These are phyloP conservation scores for Anastatica hierochuntica DNA, from an alignment of 345 rosid genomes.

Conservation along the genomic window DNA sequence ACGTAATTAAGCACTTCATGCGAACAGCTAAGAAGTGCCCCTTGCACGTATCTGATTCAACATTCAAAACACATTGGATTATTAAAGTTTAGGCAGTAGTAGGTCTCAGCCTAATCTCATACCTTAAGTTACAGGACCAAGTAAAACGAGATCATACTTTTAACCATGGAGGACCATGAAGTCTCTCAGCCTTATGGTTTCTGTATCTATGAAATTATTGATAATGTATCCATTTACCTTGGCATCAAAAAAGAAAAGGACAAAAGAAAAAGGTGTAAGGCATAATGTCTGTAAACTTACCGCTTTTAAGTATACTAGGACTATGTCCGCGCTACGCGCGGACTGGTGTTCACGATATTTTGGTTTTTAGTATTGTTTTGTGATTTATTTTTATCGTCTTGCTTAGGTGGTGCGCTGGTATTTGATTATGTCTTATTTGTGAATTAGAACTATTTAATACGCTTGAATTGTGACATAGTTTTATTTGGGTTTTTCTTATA, in stretches of 20 bases:
- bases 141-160: conserved; percentile 41
- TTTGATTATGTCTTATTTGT: no score
- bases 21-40: conserved; percentile 69
- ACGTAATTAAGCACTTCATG: conserved; percentile 87
- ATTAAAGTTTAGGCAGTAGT: background rate
- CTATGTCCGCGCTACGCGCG: no score
- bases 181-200: conserved; percentile 79
- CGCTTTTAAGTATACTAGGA: no score
- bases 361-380: no score
- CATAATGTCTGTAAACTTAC: no score
- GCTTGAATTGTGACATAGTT: no score
- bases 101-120: background rate
- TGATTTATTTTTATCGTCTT: no score
- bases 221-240: conserved; percentile 91
- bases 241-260: conserved; percentile 32
- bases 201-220: conserved; percentile 95
- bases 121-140: background rate
- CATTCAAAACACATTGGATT: conserved; percentile 8
- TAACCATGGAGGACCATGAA: conserved; percentile 93
- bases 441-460: no score
- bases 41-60: conserved; percentile 62
- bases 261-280: no score
- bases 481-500: no score
- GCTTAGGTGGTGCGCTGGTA: no score
- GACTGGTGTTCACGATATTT: no score